A percentile compares a stretch with the other conserved stretches of the same genome.
Conservation (phyloP, 169 alveolate species). For the Miamiensis avidus region DNA sequence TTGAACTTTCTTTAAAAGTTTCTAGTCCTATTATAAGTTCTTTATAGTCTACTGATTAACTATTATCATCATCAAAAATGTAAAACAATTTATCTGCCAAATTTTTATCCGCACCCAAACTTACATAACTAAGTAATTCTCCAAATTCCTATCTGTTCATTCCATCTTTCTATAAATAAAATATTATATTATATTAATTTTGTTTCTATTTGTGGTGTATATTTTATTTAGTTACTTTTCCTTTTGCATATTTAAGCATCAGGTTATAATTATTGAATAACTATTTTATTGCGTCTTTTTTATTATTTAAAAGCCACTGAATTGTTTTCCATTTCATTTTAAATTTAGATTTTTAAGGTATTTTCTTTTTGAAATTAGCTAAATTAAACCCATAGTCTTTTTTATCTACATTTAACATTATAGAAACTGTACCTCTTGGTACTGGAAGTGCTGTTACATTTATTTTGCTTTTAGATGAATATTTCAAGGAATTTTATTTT, state of each 20-base stretch:
- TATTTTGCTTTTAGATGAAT: slow-evolving; percentile 29
- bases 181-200: no score
- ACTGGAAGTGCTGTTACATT: slow-evolving; percentile 43
- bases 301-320: slow-evolving; percentile 34
- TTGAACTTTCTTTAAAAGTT: slow-evolving; percentile 32
- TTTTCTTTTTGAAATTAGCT: slow-evolving; percentile 25
- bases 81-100: slow-evolving; percentile 40
- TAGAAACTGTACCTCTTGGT: slow-evolving; percentile 36
- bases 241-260: slow-evolving; percentile 41
- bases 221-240: not conserved
- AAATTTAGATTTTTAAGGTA: slow-evolving; percentile 33
- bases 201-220: not conserved
- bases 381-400: slow-evolving; percentile 34
- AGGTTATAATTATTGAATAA: slow-evolving; percentile 27
- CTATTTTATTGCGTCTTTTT: slow-evolving; percentile 34
- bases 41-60: slow-evolving; percentile 39
- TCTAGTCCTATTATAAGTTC: slow-evolving; percentile 45
- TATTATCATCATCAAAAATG: slow-evolving; percentile 41
- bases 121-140: slow-evolving; percentile 35
- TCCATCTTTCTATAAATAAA: slow-evolving; percentile 26
- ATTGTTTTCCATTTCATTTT: slow-evolving; percentile 54
- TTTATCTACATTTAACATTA: slow-evolving; percentile 31
- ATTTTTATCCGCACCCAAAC: slow-evolving; percentile 37
- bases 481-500: slow-evolving; percentile 29
- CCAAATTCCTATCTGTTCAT: slow-evolving; percentile 33